Base-by-base conservation (phyloP, 1,284 basidiomycete species). In the Mrakiaceae sp. region DNA sequence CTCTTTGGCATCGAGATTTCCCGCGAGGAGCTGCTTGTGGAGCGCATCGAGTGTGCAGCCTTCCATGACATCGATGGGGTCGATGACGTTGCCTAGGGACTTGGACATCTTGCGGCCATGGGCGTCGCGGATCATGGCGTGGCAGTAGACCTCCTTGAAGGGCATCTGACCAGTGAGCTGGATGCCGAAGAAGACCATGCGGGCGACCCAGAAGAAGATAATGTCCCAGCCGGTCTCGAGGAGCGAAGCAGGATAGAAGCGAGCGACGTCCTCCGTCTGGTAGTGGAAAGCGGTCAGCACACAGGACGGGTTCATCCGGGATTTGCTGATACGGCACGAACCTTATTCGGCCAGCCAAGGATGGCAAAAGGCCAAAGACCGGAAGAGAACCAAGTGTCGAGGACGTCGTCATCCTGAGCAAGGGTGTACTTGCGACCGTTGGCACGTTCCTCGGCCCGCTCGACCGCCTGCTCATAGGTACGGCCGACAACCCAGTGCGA, bases 141-240 rank as follows among this genome's bases (percentile, higher is more conserved):
- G 96, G 78, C 94, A 98, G 75, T 90, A 87, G n/a, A 98, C 95
- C 78, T 99, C 94, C 67, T 85, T 83, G 83, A 98, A 99, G 0
- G 95, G 96, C 80, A 99, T 83, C 72, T 87, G 77, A 58, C 83
- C 93, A 0, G 96, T 98, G 59, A 97, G 83, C 68, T 88, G 83
- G 72, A 94, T 80, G 64, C 96, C 95, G 51, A 98, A 86, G 75
- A 99, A 81, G 66, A 90, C 94, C 96, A 98, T 99, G 60, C 94
- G 87, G 6, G 96, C 94, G 27, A 98, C 94, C 96, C 96, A 98
- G 85, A 98, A 98, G 83, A 96, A 96, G 49, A 98, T 78, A 71
- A 98, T 98, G 71, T 98, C 96, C 94, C 96, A 98, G 58, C 96
- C 96, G 0, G 96, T 98, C 78, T 98, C 96, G 57, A 98, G 84